Base-by-base conservation (phyloP, 768 basidiomycete species). In the Rhodotorula sphaerocarpa region DNA sequence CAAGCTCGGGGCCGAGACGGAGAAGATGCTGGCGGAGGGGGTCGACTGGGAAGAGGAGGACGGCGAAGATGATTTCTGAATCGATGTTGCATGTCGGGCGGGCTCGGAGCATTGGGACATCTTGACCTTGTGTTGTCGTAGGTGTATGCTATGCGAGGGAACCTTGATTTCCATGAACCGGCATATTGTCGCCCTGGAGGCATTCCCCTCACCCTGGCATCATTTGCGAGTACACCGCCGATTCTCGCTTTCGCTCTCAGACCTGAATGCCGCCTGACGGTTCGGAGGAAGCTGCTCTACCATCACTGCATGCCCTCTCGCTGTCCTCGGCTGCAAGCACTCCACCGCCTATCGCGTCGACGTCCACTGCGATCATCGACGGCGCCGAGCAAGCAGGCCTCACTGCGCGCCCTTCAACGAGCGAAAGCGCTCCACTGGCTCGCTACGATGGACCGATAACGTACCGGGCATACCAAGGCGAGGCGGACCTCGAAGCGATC, bases 381-480 rank as follows among this genome's bases (percentile, higher is more conserved):
- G 28, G 18, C 34, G 25, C 23, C 55, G n/a, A n/a, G n/a, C n/a
- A n/a, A n/a, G n/a, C n/a, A n/a, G n/a, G 3, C 55, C 44, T 12
- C 34, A 21, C 9, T n/a, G n/a, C n/a, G n/a, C 36, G 7, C 25
- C 34, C 21, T 39, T 6, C 14, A 11, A 10, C 31, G 14, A 23
- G n/a, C n/a, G n/a, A 12, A 36, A 25, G 36, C 2, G 3, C 3
- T 33, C 12, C 21, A 34, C 11, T 23, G 5, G 11, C 15, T 7
- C 16, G 11, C 10, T 20, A 36, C 6, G 34, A 25, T 10, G 23
- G 30, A 0, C 21, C 42, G 23, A 83, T 85, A 63, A 72, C 77
- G 57, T 90, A 90, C 77, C 81, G 87, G 68, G 81, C 81, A 70
- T 90, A 90, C 75, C 68, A 76, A 54, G 86, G 87, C 71, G 87